phyloP scores from a whole-genome alignment of 2,329 filamentous ascomycete genomes.

The Alternaria ethzedia region DNA sequence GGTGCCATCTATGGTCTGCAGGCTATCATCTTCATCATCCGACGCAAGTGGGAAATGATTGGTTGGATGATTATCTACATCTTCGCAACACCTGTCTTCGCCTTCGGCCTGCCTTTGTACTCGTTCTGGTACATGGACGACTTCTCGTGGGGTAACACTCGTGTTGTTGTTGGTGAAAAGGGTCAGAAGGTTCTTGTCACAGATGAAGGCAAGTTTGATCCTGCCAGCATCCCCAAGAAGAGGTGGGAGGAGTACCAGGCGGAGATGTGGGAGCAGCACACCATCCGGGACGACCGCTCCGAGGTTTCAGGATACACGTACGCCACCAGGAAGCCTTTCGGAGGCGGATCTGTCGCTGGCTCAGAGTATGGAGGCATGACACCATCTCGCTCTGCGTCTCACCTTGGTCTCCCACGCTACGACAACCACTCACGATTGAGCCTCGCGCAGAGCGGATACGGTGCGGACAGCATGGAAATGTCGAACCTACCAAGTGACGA shows the following conservation, averaged over 20 bases:
- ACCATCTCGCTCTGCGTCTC: constrained; percentile 63
- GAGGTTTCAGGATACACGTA: constrained; percentile 95
- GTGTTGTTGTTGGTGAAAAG: constrained; percentile 92
- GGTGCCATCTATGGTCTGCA: constrained; percentile 97
- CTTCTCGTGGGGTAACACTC: constrained; percentile 99
- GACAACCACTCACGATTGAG: constrained; percentile 49
- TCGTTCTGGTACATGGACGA: constrained; percentile 99
- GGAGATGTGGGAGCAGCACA: constrained; percentile 96
- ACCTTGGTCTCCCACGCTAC: constrained; percentile 63
- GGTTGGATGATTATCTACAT: constrained; percentile 99
- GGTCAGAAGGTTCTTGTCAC: constrained; percentile 92
- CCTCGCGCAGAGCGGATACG: constrained; percentile 66
- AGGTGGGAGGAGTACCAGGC: constrained; percentile 99
- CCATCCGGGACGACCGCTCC: constrained; percentile 79
- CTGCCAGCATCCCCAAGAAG: constrained; percentile 90
- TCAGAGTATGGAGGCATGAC: constrained; percentile 68
- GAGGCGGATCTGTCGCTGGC: constrained; percentile 55
- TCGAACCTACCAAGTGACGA: constrained; percentile 85
- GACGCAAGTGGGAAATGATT: constrained; percentile 99
- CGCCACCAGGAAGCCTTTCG: constrained; percentile 75
- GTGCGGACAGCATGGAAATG: constrained; percentile 69
- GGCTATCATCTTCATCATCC: constrained; percentile 93
- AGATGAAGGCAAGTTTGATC: constrained; percentile 98
- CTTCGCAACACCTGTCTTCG: constrained; percentile 87
- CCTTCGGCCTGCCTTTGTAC: constrained; percentile 87